These are phyloP conservation scores for Aspergillus sp. DNA, from an alignment of 2,329 filamentous ascomycete species.

Conservation along the genomic window DNA sequence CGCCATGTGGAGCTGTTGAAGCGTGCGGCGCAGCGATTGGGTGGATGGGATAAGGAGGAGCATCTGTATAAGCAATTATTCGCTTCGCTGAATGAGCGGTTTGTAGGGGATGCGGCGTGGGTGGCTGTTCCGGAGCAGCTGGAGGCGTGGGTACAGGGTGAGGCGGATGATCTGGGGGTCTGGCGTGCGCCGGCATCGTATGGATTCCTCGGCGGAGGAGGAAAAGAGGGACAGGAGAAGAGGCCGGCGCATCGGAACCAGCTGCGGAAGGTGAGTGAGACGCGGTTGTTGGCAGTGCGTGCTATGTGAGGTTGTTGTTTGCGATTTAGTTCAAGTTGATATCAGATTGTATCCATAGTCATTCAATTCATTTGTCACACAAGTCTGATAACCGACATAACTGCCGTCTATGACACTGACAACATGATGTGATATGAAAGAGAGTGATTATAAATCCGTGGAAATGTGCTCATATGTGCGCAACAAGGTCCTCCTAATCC, in stretches of 20 bases:
- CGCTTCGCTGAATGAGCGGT: not conserved
- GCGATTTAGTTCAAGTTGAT: no score
- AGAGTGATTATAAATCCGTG: not conserved
- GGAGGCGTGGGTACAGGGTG: not conserved
- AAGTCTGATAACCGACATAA: not conserved
- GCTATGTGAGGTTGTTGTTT: no score
- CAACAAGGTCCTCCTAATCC: conserved; percentile 6
- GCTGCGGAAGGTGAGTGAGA: conserved; percentile 3
- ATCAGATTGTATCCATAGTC: no score
- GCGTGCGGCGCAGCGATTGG: not conserved
- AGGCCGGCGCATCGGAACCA: conserved; percentile 1
- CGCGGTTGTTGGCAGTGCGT: not conserved
- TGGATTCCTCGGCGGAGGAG: not conserved
- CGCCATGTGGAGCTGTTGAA: not conserved
- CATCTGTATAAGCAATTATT: not conserved
- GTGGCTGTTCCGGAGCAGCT: not conserved
- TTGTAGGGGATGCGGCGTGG: conserved; percentile 1
- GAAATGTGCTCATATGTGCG: conserved; percentile 12
- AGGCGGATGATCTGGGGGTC: not conserved
- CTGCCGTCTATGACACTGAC: not conserved
- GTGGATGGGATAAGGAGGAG: not conserved
- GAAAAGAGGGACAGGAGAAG: not conserved
- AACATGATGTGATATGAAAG: no score
- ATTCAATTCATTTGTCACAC: no score
- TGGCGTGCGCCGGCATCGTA: not conserved